Percentiles rank a stretch among this genome's conserved stretches.
phyloP scores from a whole-genome alignment of 306 rosid genomes.

The Cajanus cajan region DNA sequence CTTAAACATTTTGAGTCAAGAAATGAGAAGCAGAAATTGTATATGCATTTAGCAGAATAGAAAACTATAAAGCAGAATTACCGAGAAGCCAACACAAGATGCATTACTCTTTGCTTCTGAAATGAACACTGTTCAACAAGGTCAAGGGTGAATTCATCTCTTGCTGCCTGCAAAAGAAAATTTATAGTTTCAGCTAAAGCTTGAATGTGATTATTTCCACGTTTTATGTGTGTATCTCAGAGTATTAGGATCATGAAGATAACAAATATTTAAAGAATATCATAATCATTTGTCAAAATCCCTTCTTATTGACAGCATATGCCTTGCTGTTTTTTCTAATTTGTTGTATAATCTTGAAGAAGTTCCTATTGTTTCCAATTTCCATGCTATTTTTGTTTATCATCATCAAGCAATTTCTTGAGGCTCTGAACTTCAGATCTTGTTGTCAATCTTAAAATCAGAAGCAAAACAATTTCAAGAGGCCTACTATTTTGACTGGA shows the following conservation, averaged over 20 bases:
- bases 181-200: slow-evolving; percentile 24
- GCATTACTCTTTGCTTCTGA: slow-evolving; percentile 93
- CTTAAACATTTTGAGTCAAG: slow-evolving; percentile 8
- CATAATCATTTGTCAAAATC: slow-evolving; percentile 1
- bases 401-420: background rate
- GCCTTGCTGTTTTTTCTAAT: background rate
- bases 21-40: background rate
- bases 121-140: slow-evolving; percentile 93
- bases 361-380: slow-evolving; percentile 13
- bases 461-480: slow-evolving; percentile 3
- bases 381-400: background rate
- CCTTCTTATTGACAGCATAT: slow-evolving; percentile 16
- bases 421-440: slow-evolving; percentile 13
- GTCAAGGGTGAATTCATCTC: slow-evolving; percentile 92
- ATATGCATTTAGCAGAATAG: slow-evolving; percentile 10
- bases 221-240: background rate
- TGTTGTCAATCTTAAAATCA: background rate
- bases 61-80: slow-evolving; percentile 44
- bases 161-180: slow-evolving; percentile 58
- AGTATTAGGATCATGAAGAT: background rate
- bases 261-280: background rate
- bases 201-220: background rate
- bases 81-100: slow-evolving; percentile 93
- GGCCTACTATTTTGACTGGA: background rate
- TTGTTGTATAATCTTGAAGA: background rate